Base-by-base conservation (phyloP, 495 filamentous ascomycete species). In the Bryoglossum gracile region DNA sequence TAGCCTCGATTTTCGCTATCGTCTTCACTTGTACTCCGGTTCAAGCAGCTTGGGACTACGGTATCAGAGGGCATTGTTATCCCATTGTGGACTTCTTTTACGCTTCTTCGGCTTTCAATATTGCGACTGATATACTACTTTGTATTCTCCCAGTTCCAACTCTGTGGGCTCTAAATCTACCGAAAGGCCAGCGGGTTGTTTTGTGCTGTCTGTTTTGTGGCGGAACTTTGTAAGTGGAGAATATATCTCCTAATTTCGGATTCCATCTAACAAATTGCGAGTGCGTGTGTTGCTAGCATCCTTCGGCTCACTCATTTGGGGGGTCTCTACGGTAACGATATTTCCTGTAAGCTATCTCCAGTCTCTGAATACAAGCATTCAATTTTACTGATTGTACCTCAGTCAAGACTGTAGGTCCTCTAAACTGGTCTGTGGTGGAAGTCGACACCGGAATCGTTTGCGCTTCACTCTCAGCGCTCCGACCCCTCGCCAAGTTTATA, bases 1-100 rank as follows among this genome's bases (percentile, higher is more conserved):
- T 70, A 22, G 62, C 61, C 37, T 68, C 69, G 49, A 65, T 72
- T 26, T 64, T 69, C 21, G 60, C 67, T 8, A 69, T 65, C 21
- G 60, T 76, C 32, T 69, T 75, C 40, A 68, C 74, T 50, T 78
- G 73, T 49, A 58, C 37, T 0, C 73, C 70, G 0, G 59, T 77
- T 16, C 26, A 61, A 24, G 65, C 64, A 13, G 62, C 65, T 9
- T 77, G 69, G 70, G 59, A 73, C 39, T 63, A 63, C 0, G 53
- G 46, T 5, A 42, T 65, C 14, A 59, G 62, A 0, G 61, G 67
- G 0, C 47, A 56, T 10, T 76, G 73, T 46, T 69, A 70, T 43
- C 58, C 65, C 14, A 63, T 72, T 34, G 64, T 68, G 34, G 59
- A 54, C 22, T 71, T 68, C 9, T 67, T 72, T 46, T 71, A 71